Evolutionary conservation across 2,329 filamentous ascomycete genomes (phyloP), one percentile per base, ranked within the genome.

Genomic region (Malbranchea zuffiana): DNA sequence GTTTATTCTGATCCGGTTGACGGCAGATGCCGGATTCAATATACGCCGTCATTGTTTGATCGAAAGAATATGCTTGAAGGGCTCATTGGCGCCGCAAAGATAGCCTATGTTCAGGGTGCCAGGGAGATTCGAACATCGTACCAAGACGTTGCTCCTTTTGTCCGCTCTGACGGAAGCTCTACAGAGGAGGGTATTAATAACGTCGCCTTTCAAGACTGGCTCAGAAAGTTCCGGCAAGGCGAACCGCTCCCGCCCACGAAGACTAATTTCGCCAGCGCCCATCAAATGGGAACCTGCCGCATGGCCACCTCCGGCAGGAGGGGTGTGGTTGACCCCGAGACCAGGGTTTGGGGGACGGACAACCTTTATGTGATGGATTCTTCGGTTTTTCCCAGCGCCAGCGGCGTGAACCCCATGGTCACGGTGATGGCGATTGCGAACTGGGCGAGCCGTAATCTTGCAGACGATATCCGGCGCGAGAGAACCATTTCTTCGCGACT

Each of bases 51-150:
- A 13, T 64, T 69, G 13, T 80, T 80, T 50, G 88, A 95, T 60
- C 71, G 78, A 33, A 70, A 71, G 18, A 72, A 86, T 56, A 72
- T 80, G 16, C 56, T 88, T 12, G 75, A 84, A 53, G 85, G 82
- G 6, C 50, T 85, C 5, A 55, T 87, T 32, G 82, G 75, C 2
- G 63, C 80, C 2, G 77, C 80, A 21, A 84, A 86, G 55, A 77
- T 94, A 26, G 74, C 78, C 44, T 88, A 86, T 55, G 72, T 85
- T 30, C 70, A 75, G 26, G 85, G 86, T 16, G 88, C 87, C 0
- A 68, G 64, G n/a, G 84, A 93, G 59, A 87, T 95, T 52, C 74
- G 79, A 52, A 67, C 78, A 0, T 65, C 68, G 3, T 66, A 82
- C 13, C 69, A 74, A 0, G 75, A 74, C 6, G 56, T 84, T 23